These are phyloP conservation scores for Lactuca saligna DNA, from an alignment of 129 eudicot genomes.

Conservation along the genomic window DNA sequence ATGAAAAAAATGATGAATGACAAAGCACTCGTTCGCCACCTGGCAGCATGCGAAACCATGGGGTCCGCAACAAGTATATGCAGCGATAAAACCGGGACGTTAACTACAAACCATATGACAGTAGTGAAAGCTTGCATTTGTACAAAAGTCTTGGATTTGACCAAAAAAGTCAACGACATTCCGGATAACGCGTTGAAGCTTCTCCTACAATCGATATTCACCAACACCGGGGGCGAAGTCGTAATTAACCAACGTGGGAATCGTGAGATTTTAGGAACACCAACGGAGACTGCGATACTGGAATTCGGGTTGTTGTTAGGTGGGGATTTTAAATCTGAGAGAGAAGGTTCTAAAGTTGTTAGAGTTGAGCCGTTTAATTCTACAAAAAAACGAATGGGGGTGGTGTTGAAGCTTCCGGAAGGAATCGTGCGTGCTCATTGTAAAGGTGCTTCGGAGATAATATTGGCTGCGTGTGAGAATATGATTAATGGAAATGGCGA, in stretches of 20 bases:
- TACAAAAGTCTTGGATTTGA: slow-evolving; percentile 50
- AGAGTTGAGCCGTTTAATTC: slow-evolving; percentile 97
- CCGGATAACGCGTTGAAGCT: slow-evolving; percentile 48
- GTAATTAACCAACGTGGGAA: slow-evolving; percentile 66
- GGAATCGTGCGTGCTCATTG: slow-evolving; percentile 73
- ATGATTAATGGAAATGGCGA: slow-evolving; percentile 64
- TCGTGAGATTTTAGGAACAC: slow-evolving; percentile 77
- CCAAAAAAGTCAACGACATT: slow-evolving; percentile 41
- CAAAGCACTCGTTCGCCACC: slow-evolving; percentile 86
- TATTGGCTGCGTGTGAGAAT: slow-evolving; percentile 83
- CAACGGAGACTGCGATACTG: slow-evolving; percentile 88
- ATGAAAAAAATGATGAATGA: slow-evolving; percentile 99
- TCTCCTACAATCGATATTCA: slow-evolving; percentile 77
- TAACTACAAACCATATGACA: slow-evolving; percentile 94
- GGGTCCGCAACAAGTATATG: slow-evolving; percentile 96
- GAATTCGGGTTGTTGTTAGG: slow-evolving; percentile 84
- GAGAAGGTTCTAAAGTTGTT: slow-evolving; percentile 41
- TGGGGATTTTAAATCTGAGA: slow-evolving; percentile 74
- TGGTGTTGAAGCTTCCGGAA: slow-evolving; percentile 75
- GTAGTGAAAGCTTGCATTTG: slow-evolving; percentile 91
- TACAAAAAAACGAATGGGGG: slow-evolving; percentile 95
- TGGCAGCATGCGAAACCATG: slow-evolving; percentile 99
- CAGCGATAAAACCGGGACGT: slow-evolving; percentile 95
- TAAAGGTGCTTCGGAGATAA: slow-evolving; percentile 95
- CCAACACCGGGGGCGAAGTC: slow-evolving; percentile 92